Percentiles rank a stretch among this genome's conserved stretches.
These are phyloP conservation scores for Chytridiales sp. DNA, from an alignment of 371 early-diverging fungal genomes.

Conservation along the genomic window DNA sequence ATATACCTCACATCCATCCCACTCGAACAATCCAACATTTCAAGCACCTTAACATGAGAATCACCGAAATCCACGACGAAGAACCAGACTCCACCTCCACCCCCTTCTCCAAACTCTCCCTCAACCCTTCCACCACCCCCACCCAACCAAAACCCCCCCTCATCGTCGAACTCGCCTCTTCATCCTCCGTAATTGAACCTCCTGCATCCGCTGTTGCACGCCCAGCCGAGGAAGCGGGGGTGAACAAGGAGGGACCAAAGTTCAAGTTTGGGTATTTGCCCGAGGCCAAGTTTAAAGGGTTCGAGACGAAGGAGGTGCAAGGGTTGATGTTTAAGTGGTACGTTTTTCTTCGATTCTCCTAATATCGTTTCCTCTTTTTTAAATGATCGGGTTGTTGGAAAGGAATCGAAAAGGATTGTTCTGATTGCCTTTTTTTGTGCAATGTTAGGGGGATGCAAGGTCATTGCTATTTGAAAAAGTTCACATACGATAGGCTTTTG, in stretches of 20 bases:
- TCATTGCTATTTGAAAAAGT: constrained; percentile 41
- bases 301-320: constrained; percentile 38
- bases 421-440: neutral
- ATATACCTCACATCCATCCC: no score
- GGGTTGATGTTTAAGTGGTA: constrained; percentile 48
- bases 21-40: no score
- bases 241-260: constrained; percentile 1
- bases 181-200: no score
- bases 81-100: no score
- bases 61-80: no score
- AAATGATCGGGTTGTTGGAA: neutral
- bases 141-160: no score
- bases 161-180: no score
- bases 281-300: constrained; percentile 35
- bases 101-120: no score
- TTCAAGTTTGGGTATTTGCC: constrained; percentile 31
- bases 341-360: neutral
- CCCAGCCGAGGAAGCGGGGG: no score
- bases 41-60: no score
- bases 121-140: no score
- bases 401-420: neutral
- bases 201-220: no score
- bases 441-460: constrained; percentile 44
- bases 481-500: constrained; percentile 40
- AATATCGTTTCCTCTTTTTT: neutral